phyloP scores from a whole-genome alignment of 2,329 filamentous ascomycete genomes.

The Endothia cerciana region DNA sequence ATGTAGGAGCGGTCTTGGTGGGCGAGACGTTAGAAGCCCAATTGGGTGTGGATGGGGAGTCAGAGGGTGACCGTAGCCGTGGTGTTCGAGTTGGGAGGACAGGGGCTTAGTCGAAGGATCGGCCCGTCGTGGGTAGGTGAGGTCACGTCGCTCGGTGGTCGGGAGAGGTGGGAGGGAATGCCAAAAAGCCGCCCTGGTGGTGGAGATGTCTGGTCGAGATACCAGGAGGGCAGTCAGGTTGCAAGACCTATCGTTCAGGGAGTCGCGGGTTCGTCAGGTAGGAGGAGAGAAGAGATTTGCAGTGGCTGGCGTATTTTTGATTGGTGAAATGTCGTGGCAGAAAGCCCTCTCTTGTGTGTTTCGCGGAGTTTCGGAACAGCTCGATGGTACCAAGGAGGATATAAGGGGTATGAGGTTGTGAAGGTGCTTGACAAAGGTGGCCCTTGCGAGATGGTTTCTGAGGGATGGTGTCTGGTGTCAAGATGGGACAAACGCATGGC shows the following conservation, averaged over 20 bases:
- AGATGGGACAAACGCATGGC: background rate
- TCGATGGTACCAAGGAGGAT: too few relatives aligned
- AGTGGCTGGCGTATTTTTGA: slow-evolving; percentile 4
- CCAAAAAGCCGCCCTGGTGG: background rate
- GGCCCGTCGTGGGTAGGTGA: background rate
- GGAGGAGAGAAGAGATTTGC: slow-evolving; percentile 12
- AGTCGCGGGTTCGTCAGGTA: background rate
- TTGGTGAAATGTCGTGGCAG: background rate
- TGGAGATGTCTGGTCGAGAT: background rate
- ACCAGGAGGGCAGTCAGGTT: background rate
- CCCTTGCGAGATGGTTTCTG: slow-evolving; percentile 4
- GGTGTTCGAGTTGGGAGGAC: background rate
- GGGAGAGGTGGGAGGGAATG: background rate
- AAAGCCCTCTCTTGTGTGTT: background rate
- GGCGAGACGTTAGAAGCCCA: background rate
- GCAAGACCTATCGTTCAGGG: background rate
- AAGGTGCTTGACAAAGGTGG: background rate
- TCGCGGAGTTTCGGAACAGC: background rate
- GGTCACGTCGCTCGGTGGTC: background rate
- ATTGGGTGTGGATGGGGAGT: background rate
- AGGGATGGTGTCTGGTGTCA: slow-evolving; percentile 2
- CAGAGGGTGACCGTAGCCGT: background rate
- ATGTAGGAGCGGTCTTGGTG: background rate
- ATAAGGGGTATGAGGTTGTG: background rate
- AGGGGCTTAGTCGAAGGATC: background rate